Conservation (phyloP, 2,329 filamentous ascomycete species). For the Phaeoacremonium minimum region DNA sequence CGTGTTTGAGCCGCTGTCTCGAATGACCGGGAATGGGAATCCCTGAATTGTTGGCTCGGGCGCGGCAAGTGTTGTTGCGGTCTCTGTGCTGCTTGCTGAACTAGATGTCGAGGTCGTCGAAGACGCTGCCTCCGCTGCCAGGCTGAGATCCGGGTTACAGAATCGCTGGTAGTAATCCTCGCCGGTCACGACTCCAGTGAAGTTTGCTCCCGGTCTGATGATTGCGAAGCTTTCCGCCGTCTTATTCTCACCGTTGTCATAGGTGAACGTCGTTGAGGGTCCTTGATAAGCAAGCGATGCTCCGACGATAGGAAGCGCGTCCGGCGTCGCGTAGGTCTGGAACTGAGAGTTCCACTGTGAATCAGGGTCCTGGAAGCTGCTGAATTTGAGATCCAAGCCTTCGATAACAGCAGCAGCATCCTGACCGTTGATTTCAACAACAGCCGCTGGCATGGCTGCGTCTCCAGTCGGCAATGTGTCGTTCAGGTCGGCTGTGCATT, state of each 20-base stretch:
- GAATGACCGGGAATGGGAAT: constrained; percentile 23
- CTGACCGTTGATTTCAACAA: constrained; percentile 53
- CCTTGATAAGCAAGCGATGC: constrained; percentile 20
- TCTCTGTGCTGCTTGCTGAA: constrained; percentile 4
- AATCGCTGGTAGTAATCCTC: constrained; percentile 29
- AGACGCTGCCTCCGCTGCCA: constrained; percentile 8
- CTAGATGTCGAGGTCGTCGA: constrained; percentile 5
- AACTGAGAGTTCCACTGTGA: constrained; percentile 41
- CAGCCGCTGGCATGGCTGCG: constrained; percentile 33
- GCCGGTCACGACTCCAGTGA: constrained; percentile 23
- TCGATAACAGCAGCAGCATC: constrained; percentile 45
- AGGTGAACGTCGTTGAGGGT: constrained; percentile 22
- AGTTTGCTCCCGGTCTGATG: constrained; percentile 18
- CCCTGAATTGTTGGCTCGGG: constrained; percentile 13
- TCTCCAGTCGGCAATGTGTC: constrained; percentile 18
- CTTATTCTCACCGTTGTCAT: constrained; percentile 23
- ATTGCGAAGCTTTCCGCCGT: constrained; percentile 19
- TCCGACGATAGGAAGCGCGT: constrained; percentile 13
- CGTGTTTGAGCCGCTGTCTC: constrained; percentile 18
- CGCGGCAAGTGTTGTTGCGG: constrained; percentile 3
- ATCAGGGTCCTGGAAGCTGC: constrained; percentile 50
- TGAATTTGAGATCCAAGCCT: constrained; percentile 36
- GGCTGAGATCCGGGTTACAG: constrained; percentile 19
- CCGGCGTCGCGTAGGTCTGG: constrained; percentile 18
- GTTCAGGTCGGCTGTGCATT: constrained; percentile 28